phyloP scores from a whole-genome alignment of 140 eudicot genomes.

The Anethum foeniculum region DNA sequence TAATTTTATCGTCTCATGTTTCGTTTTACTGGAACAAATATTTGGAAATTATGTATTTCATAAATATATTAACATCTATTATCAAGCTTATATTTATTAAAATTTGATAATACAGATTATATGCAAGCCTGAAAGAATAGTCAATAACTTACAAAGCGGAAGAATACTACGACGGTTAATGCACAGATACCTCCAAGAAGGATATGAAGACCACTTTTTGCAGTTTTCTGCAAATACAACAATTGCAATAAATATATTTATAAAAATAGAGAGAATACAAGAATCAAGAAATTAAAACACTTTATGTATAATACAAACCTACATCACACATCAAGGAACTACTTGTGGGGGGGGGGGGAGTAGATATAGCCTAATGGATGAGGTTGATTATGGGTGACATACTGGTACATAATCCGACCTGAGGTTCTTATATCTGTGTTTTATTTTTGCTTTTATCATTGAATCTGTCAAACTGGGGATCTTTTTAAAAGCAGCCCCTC shows the following conservation, averaged over 20 bases:
- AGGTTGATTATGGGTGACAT: not conserved
- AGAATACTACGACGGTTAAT: conserved; percentile 47
- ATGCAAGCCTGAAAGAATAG: conserved; percentile 8
- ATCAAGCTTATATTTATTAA: not conserved
- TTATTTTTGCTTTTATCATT: not conserved
- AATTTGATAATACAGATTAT: not conserved
- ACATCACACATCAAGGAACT: not conserved
- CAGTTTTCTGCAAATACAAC: conserved; percentile 39
- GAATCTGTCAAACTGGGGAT: not conserved
- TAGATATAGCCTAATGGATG: not conserved
- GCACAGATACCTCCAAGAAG: conserved; percentile 70
- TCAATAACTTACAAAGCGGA: conserved; percentile 51
- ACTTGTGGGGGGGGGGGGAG: not conserved
- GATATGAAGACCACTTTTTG: conserved; percentile 56
- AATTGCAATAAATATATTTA: not conserved
- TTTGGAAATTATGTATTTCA: not conserved
- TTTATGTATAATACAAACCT: not conserved
- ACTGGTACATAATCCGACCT: not conserved
- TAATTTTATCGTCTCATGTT: not conserved
- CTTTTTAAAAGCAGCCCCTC: not conserved
- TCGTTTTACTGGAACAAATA: not conserved
- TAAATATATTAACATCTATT: not conserved
- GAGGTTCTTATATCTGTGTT: not conserved
- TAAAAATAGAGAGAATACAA: not conserved
- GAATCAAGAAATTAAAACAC: not conserved